Evolutionary conservation across 2,329 filamentous ascomycete species (phyloP), one percentile per base, ranked within the genome.

Genomic region (Beauveria brongniartii): DNA sequence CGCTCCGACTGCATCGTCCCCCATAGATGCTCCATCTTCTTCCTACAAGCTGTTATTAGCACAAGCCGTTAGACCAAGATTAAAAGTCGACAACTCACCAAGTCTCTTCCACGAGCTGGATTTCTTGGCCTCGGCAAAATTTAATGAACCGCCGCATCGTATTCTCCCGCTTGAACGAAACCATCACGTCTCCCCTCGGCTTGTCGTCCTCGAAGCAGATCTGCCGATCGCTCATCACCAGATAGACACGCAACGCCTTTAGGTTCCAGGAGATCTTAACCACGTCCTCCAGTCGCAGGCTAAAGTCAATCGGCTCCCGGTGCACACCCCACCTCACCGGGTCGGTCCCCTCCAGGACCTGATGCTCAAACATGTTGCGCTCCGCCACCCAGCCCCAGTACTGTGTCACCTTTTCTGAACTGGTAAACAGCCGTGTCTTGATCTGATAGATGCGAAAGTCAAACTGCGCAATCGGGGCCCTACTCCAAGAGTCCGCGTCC

Each of bases 371-470:
- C 16, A 73, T 65, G 20, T 67, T 72, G 7, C 67, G 66, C 34
- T 74, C 68, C 9, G 71, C 71, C 3, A 78, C 65, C 77, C 78
- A 84, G 55, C 80, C 80, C 80, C 80, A 82, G 70, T 83, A 84
- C 67, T 84, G 82, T 14, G 79, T 82, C 5, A 81, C 77, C 14
- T 73, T 66, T 2, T 72, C 69, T 58, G 77, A 78, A 24, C 77
- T 81, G 1, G 80, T 78, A 55, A 78, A 73, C 12, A 72, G 64
- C 16, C 72, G 70, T 3, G 78, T 80, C 70, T 82, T 82, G 65
- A 85, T 76, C 64, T 82, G 79, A 51, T 77, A 72, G 14, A 85
- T 67, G 18, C 80, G 77, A 73, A 78, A 85, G 68, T 85, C 82
- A 10, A 75, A 72, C 14, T 72, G 69, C 26, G 72, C 73, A 8